Evolutionary conservation across 1,284 basidiomycete genomes (phyloP), one percentile per base, ranked within the genome.

Genomic region (Ceratobasidium sp.): DNA sequence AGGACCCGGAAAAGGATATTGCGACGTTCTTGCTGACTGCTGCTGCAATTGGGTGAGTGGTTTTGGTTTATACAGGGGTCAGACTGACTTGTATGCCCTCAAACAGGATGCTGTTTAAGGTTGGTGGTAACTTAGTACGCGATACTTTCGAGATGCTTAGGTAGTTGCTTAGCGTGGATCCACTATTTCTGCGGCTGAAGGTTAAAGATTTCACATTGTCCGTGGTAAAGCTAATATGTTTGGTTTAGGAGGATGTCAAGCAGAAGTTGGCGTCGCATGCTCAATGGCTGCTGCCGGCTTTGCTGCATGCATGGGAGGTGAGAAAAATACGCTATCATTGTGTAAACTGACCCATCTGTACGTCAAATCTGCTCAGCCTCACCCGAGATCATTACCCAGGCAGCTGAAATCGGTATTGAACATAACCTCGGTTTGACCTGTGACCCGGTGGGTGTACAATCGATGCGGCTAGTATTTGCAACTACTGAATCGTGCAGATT

Each of bases 151-250:
- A 11, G 13, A 54, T 61, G 59, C 44, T 19, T 81, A 89, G 95
- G 98, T 99, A 96, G 86, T 99, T 22, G 98, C 97, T 87, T 98
- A 99, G 83, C 90, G 97, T 74, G 97, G 97, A 29, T 97, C 96
- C 75, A 98, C 97, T 0, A 98, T 99, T 68, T 95, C 92, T 57
- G 97, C 97, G 9, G 97, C 97, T 0, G 97, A 99, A 84, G 96
- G 95, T 54, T 95, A 85, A 43, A 37, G 1, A 32, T 44, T 40
- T 44, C 22, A 43, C 32, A 22, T 51, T 54, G 19, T n/a, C 11
- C 8, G 65, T 32, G 34, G 25, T 19, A 52, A 29, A 29, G 15
- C 51, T 67, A 56, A 76, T 37, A 56, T 7, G 19, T 49, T 37
- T n/a, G n/a, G 57, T 59, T 62, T 34, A 44, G 69, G 43, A 66